Conservation (phyloP, 2,329 filamentous ascomycete species). For the Penicillium frequentans region DNA sequence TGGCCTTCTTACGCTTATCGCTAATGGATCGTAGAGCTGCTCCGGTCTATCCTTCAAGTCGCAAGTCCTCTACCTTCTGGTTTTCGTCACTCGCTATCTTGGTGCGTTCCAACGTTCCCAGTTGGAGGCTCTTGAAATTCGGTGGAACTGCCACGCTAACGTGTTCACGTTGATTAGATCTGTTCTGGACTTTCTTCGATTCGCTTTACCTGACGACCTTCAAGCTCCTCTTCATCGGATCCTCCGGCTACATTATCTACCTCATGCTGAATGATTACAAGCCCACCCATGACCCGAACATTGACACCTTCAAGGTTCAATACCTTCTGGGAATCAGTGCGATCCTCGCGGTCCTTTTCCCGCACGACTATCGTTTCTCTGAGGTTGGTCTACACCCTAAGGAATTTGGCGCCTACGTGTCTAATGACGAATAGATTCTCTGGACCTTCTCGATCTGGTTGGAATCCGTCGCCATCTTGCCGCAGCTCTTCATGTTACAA, state of each 20-base stretch:
- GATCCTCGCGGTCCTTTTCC: conserved; percentile 76
- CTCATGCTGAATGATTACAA: conserved; percentile 98
- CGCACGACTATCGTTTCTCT: conserved; percentile 75
- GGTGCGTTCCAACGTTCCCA: conserved; percentile 49
- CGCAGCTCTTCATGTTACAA: conserved; percentile 97
- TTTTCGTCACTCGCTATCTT: conserved; percentile 92
- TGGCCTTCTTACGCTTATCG: conserved; percentile 11
- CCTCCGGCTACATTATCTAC: conserved; percentile 92
- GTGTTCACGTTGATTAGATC: conserved; percentile 50
- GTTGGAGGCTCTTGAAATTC: background rate
- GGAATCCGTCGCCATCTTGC: conserved; percentile 92
- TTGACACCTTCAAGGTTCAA: conserved; percentile 96
- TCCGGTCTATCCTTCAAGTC: conserved; percentile 99
- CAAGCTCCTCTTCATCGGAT: conserved; percentile 91
- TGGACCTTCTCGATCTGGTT: conserved; percentile 99
- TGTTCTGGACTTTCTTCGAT: conserved; percentile 79
- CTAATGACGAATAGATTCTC: conserved; percentile 62
- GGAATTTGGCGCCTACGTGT: background rate
- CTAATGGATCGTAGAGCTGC: conserved; percentile 67
- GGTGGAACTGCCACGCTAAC: background rate
- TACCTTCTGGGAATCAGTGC: conserved; percentile 84
- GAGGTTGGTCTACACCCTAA: conserved; percentile 51
- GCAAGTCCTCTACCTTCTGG: conserved; percentile 88
- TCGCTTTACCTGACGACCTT: conserved; percentile 91
- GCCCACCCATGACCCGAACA: conserved; percentile 93